Evolutionary conservation across 2,329 filamentous ascomycete species (phyloP).

Genomic region (Pseudogymnoascus sp.): DNA sequence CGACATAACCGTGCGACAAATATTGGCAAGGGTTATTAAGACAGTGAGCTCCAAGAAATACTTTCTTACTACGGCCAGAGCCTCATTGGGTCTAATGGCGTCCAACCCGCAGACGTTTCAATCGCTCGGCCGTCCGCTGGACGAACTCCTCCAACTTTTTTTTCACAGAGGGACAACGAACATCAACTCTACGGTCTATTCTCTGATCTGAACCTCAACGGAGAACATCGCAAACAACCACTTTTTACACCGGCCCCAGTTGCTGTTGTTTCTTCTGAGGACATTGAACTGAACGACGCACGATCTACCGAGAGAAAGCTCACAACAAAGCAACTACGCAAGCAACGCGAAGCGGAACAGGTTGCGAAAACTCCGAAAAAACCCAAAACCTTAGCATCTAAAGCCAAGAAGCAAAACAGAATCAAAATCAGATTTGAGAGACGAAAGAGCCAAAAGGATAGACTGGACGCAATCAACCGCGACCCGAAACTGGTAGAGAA

Average conservation of each 20-base stretch:
- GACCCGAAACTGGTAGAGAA: neutral
- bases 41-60: conserved; percentile 8
- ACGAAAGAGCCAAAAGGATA: conserved; percentile 4
- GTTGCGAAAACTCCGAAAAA: conserved; percentile 2
- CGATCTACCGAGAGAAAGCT: neutral
- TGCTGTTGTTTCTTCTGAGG: neutral
- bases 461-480: neutral
- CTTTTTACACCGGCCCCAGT: neutral
- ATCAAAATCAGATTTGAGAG: conserved; percentile 8
- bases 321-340: conserved; percentile 3
- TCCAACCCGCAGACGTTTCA: conserved; percentile 10
- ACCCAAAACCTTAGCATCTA: neutral
- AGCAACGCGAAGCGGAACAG: conserved; percentile 3
- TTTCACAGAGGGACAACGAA: neutral
- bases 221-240: neutral
- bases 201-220: neutral
- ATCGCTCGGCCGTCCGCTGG: conserved; percentile 5
- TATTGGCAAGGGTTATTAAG: conserved; percentile 2
- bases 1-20: neutral
- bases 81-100: conserved; percentile 11
- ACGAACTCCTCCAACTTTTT: neutral
- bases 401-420: conserved; percentile 7
- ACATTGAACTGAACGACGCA: conserved; percentile 2
- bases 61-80: conserved; percentile 3
- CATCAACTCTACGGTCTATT: conserved; percentile 6